Evolutionary conservation across 2,329 filamentous ascomycete species (phyloP).

Genomic region (Claviceps paspali): DNA sequence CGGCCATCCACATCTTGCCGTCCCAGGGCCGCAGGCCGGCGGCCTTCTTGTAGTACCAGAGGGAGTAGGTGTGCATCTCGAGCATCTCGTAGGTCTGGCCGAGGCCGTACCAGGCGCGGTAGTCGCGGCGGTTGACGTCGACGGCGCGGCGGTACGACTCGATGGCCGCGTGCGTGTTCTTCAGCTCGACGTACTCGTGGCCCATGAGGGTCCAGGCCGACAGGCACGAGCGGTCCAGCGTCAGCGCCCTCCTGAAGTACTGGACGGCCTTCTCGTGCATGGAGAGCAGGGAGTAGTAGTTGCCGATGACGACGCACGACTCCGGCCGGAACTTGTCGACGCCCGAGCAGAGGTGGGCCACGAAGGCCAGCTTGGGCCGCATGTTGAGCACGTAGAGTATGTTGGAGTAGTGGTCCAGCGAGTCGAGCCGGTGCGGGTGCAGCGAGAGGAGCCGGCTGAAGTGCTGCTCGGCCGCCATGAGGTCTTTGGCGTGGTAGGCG

Average conservation of each 20-base stretch:
- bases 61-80: slow-evolving; percentile 92
- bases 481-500: slow-evolving; percentile 77
- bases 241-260: slow-evolving; percentile 88
- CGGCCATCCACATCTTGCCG: slow-evolving; percentile 97
- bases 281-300: slow-evolving; percentile 89
- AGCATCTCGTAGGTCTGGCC: slow-evolving; percentile 95
- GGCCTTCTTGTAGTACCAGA: slow-evolving; percentile 96
- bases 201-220: slow-evolving; percentile 98
- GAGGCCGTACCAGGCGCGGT: slow-evolving; percentile 93
- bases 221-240: slow-evolving; percentile 76
- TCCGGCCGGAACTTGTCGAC: slow-evolving; percentile 95
- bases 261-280: slow-evolving; percentile 96
- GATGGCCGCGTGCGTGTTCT: slow-evolving; percentile 95
- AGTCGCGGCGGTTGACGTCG: slow-evolving; percentile 90
- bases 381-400: slow-evolving; percentile 87
- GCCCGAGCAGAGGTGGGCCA: slow-evolving; percentile 79
- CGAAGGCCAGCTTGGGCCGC: slow-evolving; percentile 76
- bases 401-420: slow-evolving; percentile 91
- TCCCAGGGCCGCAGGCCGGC: slow-evolving; percentile 89
- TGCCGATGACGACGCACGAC: slow-evolving; percentile 91
- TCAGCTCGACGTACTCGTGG: slow-evolving; percentile 96
- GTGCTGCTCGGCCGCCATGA: slow-evolving; percentile 51
- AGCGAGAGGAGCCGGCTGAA: slow-evolving; percentile 69
- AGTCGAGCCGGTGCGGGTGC: slow-evolving; percentile 62
- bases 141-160: slow-evolving; percentile 93